Conservation (phyloP, 2,329 filamentous ascomycete species). For the Nannizziopsis barbatae region DNA sequence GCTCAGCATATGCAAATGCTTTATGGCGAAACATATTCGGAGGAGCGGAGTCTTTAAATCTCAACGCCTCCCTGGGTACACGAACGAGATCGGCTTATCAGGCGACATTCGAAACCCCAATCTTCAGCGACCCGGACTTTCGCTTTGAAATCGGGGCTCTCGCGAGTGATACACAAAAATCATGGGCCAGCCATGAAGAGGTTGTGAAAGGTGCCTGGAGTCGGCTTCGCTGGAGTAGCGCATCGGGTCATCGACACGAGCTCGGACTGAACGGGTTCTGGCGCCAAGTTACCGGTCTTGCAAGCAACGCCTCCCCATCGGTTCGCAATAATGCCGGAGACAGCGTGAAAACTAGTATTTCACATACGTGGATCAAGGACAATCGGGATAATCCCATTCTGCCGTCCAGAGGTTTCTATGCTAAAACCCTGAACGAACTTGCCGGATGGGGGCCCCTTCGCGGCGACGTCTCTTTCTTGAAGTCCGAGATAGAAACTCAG, state of each 20-base stretch:
- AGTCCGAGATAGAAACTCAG: conserved; percentile 75
- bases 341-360: conserved; percentile 75
- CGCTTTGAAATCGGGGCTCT: conserved; percentile 68
- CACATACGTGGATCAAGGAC: conserved; percentile 71
- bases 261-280: conserved; percentile 70
- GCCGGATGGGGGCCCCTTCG: conserved; percentile 73
- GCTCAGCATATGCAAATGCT: conserved; percentile 80
- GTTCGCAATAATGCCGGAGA: conserved; percentile 80
- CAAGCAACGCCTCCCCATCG: conserved; percentile 63
- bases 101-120: conserved; percentile 68
- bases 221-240: conserved; percentile 63
- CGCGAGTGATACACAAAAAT: conserved; percentile 74
- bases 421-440: conserved; percentile 69
- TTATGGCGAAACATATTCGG: conserved; percentile 88
- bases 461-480: conserved; percentile 89
- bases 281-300: conserved; percentile 77
- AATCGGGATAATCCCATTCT: conserved; percentile 74
- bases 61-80: conserved; percentile 81
- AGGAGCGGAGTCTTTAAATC: conserved; percentile 76
- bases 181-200: conserved; percentile 91
- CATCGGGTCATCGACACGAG: conserved; percentile 58
- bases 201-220: conserved; percentile 64
- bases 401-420: conserved; percentile 67
- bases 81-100: conserved; percentile 86
- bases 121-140: conserved; percentile 73